Evolutionary conservation across 176 grass and related monocot species (phyloP).

Genomic region (Thalia dealbata): DNA sequence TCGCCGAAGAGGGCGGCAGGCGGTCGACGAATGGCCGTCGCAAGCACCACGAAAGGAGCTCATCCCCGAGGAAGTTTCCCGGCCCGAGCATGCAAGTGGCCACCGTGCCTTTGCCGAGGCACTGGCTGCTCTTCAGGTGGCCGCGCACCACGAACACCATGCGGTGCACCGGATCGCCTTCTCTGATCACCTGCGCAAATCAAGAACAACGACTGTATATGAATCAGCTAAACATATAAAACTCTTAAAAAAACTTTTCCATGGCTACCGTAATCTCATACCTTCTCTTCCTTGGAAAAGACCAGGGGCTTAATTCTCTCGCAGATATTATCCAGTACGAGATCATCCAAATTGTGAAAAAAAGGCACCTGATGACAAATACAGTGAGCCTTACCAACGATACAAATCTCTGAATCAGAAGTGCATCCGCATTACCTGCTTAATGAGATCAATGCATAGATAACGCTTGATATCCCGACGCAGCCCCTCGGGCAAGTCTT

Average conservation of each 20-base stretch:
- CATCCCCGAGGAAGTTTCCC: conserved; percentile 87
- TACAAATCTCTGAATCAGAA: not conserved
- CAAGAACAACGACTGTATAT: too few species aligned
- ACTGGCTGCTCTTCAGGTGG: conserved; percentile 58
- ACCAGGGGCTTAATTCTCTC: conserved; percentile 70
- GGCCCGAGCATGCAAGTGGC: conserved; percentile 56
- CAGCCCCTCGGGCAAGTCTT: conserved; percentile 75
- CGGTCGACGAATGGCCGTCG: conserved; percentile 69
- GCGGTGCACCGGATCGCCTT: conserved; percentile 85
- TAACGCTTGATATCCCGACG: conserved; percentile 83
- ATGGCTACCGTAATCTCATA: not conserved
- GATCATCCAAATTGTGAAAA: conserved; percentile 90
- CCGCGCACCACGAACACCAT: conserved; percentile 91
- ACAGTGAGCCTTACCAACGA: not conserved
- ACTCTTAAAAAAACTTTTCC: too few species aligned
- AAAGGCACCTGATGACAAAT: conserved; percentile 46
- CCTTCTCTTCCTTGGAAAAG: conserved; percentile 86
- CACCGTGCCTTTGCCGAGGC: conserved; percentile 68
- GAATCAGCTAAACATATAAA: too few species aligned
- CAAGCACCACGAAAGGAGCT: conserved; percentile 92
- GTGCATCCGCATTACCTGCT: conserved; percentile 34
- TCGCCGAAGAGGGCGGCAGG: conserved; percentile 59
- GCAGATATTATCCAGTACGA: conserved; percentile 93
- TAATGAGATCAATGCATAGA: conserved; percentile 80
- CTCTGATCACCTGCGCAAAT: conserved; percentile 53